Percentiles rank a stretch among this genome's conserved stretches.
phyloP scores from a whole-genome alignment of 2,329 filamentous ascomycete species.

The Alternaria postmessia region DNA sequence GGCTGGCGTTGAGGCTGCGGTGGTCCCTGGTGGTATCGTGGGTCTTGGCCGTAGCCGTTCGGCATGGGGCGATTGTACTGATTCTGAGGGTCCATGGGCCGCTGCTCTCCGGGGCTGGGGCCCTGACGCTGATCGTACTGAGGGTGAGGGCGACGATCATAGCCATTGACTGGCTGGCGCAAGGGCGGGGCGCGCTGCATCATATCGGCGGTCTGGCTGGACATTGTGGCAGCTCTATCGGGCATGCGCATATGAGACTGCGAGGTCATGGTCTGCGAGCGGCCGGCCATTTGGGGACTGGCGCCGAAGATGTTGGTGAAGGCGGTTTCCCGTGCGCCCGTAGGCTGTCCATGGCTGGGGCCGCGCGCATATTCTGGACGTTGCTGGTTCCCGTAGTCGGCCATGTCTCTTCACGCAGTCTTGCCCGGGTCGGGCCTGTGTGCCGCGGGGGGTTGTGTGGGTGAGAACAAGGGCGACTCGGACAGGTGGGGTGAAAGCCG shows the following conservation, averaged over 20 bases:
- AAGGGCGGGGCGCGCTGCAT: slow-evolving; percentile 73
- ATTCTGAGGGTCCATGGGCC: slow-evolving; percentile 38
- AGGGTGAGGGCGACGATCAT: slow-evolving; percentile 46
- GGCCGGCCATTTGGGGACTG: slow-evolving; percentile 75
- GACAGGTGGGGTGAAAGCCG: slow-evolving; percentile 14
- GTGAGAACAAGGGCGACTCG: slow-evolving; percentile 9
- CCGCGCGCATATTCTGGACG: slow-evolving; percentile 66
- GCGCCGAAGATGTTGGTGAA: slow-evolving; percentile 97
- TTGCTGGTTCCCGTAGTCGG: slow-evolving; percentile 70
- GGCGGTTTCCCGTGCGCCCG: slow-evolving; percentile 84
- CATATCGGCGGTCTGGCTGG: slow-evolving; percentile 55
- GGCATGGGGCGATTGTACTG: slow-evolving; percentile 43
- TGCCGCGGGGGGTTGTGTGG: slow-evolving; percentile 15
- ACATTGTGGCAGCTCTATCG: slow-evolving; percentile 78
- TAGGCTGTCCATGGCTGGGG: slow-evolving; percentile 61
- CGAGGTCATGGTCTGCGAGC: slow-evolving; percentile 95
- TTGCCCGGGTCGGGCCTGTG: slow-evolving; percentile 20
- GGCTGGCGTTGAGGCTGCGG: slow-evolving; percentile 50
- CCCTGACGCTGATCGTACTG: slow-evolving; percentile 39
- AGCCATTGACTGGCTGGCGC: slow-evolving; percentile 57
- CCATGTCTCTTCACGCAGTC: slow-evolving; percentile 56
- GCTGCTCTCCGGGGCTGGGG: slow-evolving; percentile 37
- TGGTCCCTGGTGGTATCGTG: slow-evolving; percentile 46
- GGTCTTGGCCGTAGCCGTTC: slow-evolving; percentile 51
- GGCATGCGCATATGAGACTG: slow-evolving; percentile 68